Base-by-base conservation (phyloP, 1,284 basidiomycete genomes). In the Stygiomarasmius scandens region DNA sequence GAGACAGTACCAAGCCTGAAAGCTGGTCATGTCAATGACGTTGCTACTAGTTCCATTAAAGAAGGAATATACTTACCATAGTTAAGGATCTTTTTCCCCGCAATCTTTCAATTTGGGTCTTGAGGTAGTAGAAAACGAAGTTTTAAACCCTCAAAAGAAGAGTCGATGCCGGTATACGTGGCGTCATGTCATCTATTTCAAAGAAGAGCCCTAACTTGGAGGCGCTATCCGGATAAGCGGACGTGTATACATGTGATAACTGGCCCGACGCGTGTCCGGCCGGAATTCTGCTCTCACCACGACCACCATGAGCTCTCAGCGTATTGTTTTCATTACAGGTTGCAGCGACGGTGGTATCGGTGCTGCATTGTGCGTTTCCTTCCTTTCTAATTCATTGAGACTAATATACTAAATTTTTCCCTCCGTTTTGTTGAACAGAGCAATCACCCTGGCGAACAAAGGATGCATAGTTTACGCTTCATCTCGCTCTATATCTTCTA, bases 271-370 rank as follows among this genome's bases (percentile, higher is more conserved):
- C n/a, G n/a, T n/a, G n/a, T n/a, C n/a, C n/a, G n/a, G n/a, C n/a
- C n/a, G 4, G n/a, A 41, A 9, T 16, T 9, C 38, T 4, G 6
- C 38, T 41, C 38, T 41, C 16, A 9, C 38, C 38, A 12, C 38
- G 16, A 4, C n/a, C n/a, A 41, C 38, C 6, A 41, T 41, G 14
- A 41, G 11, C 23, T 25, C 24, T 27, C 47, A 56, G 24, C 50
- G 49, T 2, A 70, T 78, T 16, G 74, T 75, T 2, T 64, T 80
- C 34, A 66, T 80, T 34, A 81, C 77, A 1, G 79, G 79, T 2
- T 74, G 75, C 58, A 73, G 75, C 3, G 69, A 72, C 29, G 77
- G 78, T 10, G 79, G 78, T 16, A 80, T 81, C 25, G 79, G 79
- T 29, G 76, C 67, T 57, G 65, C 68, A 12, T 56, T 76, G 73